Evolutionary conservation across 352 stramenopile genomes (phyloP).

Genomic region (Thraustochytrium sp.): DNA sequence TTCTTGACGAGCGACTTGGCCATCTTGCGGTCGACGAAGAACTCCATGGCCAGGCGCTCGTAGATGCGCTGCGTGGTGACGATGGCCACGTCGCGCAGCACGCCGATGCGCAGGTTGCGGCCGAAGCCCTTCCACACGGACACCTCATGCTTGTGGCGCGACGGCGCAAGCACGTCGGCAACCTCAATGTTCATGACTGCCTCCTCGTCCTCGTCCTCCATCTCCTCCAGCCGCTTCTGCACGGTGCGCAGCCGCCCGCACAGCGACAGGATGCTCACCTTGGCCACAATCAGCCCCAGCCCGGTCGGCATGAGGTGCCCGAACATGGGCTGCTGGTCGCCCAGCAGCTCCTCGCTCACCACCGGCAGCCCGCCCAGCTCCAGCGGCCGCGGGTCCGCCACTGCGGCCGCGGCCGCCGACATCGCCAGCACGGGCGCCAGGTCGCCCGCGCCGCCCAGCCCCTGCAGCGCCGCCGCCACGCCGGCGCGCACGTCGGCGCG

Average conservation of each 20-base stretch:
- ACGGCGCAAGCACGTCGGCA: constrained; percentile 21
- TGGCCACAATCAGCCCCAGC: constrained; percentile 22
- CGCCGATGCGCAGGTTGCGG: constrained; percentile 23
- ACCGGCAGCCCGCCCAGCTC: neutral
- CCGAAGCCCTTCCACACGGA: constrained; percentile 37
- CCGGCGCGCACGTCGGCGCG: neutral
- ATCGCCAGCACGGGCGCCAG: neutral
- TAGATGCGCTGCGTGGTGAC: constrained; percentile 24
- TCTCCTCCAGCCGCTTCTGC: constrained; percentile 28
- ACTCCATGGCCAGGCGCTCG: constrained; percentile 3
- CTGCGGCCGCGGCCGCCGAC: neutral
- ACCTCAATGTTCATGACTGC: constrained; percentile 25
- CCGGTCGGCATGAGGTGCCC: constrained; percentile 9
- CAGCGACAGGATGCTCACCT: constrained; percentile 18
- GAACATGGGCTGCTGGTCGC: constrained; percentile 42
- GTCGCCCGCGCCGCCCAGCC: neutral
- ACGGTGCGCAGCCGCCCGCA: constrained; percentile 4
- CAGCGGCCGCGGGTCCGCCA: neutral
- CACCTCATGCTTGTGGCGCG: constrained; percentile 40
- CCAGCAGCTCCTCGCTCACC: constrained; percentile 16
- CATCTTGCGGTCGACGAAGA: neutral
- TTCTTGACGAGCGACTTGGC: constrained; percentile 38
- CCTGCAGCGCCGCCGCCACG: neutral
- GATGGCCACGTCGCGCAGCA: constrained; percentile 24
- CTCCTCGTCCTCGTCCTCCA: constrained; percentile 36